Base-by-base conservation (phyloP, 345 rosid genomes). In the Pistacia vera region DNA sequence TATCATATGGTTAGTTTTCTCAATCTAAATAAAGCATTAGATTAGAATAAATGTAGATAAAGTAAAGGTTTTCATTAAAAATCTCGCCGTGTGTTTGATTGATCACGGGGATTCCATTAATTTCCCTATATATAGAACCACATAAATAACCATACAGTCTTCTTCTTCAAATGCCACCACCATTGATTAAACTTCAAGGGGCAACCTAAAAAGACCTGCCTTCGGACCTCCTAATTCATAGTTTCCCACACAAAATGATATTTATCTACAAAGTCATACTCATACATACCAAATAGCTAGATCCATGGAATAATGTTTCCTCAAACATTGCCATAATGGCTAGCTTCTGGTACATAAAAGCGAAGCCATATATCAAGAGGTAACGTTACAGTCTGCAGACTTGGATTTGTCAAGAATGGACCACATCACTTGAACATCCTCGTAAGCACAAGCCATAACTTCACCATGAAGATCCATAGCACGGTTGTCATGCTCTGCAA, bases 371-470 rank as follows among this genome's bases (percentile, higher is more conserved):
- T 44, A 11, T 80, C 74, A 85, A n/a, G 91, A 79, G 78, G 88
- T 73, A 70, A 90, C 78, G 78, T 79, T 79, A 86, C 83, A 87
- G 59, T 80, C 25, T 46, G 79, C 64, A 75, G 95, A 81, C 79
- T 86, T 92, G 85, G 98, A 88, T 85, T 94, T 92, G 83, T 94
- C 98, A 3, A 94, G 93, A 81, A 94, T 94, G 48, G 98, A 94
- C 97, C 97, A 94, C 98, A 94, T 94, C 70, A 94, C 94, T 30
- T 90, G 97, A 71, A 92, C 97, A 68, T 94, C 98, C 72, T 94
- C 93, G 61, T 94, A 94, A 12, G 89, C 92, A 75, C 97, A 94
- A 64, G 97, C 96, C 98, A 91, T 92, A 65, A 92, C 98, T 71
- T 94, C 94, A 17, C 94, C 98, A 9, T 94, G 93, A 2, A 94